phyloP scores from a whole-genome alignment of 1,284 basidiomycete genomes.

The Austroboletus niveus region DNA sequence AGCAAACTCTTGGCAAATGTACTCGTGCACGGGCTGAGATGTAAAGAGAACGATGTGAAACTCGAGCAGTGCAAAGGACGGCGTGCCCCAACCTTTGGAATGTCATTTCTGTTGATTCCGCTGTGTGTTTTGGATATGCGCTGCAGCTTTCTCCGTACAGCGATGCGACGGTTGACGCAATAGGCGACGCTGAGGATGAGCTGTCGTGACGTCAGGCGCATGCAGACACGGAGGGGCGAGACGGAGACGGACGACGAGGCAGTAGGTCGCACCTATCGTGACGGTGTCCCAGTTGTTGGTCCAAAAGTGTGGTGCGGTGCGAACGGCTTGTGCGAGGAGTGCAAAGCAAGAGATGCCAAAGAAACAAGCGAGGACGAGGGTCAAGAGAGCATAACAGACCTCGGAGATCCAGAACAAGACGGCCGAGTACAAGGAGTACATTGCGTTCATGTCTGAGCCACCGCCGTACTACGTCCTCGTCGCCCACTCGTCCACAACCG shows the following conservation, averaged over 20 bases:
- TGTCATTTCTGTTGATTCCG: constrained; percentile 58
- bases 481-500: constrained; percentile 46
- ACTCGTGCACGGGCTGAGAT: constrained; percentile 63
- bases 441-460: constrained; percentile 28
- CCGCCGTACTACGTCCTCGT: constrained; percentile 66
- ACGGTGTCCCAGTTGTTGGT: constrained; percentile 61
- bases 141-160: constrained; percentile 58
- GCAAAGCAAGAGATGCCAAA: constrained; percentile 60
- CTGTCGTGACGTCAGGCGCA: constrained; percentile 34
- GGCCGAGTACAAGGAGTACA: constrained; percentile 22
- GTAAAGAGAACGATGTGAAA: too few species aligned
- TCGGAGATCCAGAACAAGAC: constrained; percentile 26
- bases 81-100: constrained; percentile 63
- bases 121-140: constrained; percentile 72
- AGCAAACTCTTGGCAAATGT: constrained; percentile 76
- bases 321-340: constrained; percentile 66
- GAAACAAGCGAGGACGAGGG: constrained; percentile 53
- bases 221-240: not conserved
- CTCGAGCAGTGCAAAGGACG: too few species aligned
- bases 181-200: constrained; percentile 51
- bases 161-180: constrained; percentile 65
- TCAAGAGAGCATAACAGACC: constrained; percentile 48
- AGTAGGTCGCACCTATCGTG: constrained; percentile 63
- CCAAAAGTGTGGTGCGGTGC: constrained; percentile 57
- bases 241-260: constrained; percentile 52